These are phyloP conservation scores for Salix brachista DNA, from an alignment of 345 rosid species.

Conservation along the genomic window DNA sequence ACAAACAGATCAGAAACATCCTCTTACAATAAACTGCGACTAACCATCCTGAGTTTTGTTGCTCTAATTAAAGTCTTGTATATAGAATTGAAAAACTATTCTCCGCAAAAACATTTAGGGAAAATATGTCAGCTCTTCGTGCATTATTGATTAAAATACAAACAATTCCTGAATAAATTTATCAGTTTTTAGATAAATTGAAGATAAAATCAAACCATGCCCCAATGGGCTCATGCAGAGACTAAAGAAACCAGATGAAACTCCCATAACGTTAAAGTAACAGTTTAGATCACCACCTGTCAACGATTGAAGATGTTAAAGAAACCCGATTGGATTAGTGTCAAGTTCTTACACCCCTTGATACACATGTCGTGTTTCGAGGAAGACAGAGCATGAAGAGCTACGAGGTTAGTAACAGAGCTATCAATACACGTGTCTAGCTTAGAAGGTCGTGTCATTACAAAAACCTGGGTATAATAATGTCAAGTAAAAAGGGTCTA, in stretches of 20 bases:
- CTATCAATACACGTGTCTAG: slow-evolving; percentile 11
- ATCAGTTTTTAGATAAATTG: neutral
- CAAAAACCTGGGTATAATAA: neutral
- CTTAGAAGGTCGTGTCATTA: neutral
- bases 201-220: neutral
- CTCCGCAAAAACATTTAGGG: too few relatives aligned
- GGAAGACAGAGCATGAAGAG: slow-evolving; percentile 15
- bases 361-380: slow-evolving; percentile 12
- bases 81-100: too few relatives aligned
- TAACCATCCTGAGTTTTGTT: too few relatives aligned
- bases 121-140: too few relatives aligned
- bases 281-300: slow-evolving; percentile 17
- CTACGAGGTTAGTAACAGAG: neutral
- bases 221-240: slow-evolving; percentile 1
- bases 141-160: too few relatives aligned
- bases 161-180: too few relatives aligned
- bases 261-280: neutral
- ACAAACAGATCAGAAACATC: too few relatives aligned
- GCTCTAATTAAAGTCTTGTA: too few relatives aligned
- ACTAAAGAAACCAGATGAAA: neutral
- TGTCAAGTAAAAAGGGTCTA: neutral
- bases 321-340: slow-evolving; percentile 31
- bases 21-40: too few relatives aligned
- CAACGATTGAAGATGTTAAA: slow-evolving; percentile 5
- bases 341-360: neutral